Percentiles rank a stretch among this genome's conserved stretches.
Evolutionary conservation across 306 rosid species (phyloP).

Genomic region (Begonia masoniana): DNA sequence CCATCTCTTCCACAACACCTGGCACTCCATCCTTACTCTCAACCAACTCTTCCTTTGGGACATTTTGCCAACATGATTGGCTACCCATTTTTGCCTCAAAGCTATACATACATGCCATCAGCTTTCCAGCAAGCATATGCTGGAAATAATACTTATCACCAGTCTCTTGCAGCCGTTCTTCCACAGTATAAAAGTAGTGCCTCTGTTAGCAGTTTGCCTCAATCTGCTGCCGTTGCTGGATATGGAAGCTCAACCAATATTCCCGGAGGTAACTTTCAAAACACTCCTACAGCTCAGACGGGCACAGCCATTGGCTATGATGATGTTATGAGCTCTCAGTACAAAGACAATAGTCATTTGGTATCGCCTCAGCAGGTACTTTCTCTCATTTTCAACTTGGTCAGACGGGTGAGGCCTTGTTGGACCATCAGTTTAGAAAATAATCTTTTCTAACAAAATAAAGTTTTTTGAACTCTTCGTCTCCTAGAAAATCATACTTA

Average conservation of each 20-base stretch:
- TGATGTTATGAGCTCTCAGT: conserved; percentile 74
- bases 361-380: conserved; percentile 47
- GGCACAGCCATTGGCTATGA: conserved; percentile 80
- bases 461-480: no score
- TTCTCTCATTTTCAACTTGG: no score
- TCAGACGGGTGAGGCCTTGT: no score
- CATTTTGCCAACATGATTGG: conserved; percentile 89
- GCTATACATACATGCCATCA: conserved; percentile 94
- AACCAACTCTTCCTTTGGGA: conserved; percentile 81
- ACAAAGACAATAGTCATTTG: conserved; percentile 75
- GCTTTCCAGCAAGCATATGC: conserved; percentile 93
- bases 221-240: conserved; percentile 77
- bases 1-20: conserved; percentile 92
- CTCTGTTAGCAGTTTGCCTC: conserved; percentile 82
- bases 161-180: conserved; percentile 84
- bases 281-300: conserved; percentile 58
- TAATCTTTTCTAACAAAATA: no score
- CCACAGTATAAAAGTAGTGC: conserved; percentile 91
- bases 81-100: conserved; percentile 96
- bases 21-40: conserved; percentile 94
- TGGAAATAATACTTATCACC: conserved; percentile 90
- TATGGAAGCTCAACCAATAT: conserved; percentile 73
- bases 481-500: no score
- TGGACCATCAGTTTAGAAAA: no score
- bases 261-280: conserved; percentile 89